Base-by-base conservation (phyloP, 768 basidiomycete species). In the Rhizopogon rudus region DNA sequence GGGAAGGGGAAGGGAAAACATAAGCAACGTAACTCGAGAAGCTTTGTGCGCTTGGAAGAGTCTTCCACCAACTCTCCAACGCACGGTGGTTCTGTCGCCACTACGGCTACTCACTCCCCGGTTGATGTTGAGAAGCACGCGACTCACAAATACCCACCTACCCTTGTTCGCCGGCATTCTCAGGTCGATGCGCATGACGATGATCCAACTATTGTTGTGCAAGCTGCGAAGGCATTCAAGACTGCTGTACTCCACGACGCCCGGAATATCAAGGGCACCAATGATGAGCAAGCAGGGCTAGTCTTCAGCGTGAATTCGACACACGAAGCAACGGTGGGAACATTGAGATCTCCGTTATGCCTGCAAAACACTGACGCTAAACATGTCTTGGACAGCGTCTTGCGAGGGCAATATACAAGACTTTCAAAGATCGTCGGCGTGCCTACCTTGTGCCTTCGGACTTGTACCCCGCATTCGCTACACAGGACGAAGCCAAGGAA, bases 221-320 rank as follows among this genome's bases (percentile, higher is more conserved):
- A 78, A 37, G 87, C 86, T 9, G 88, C 84, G 1, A 86, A 80
- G 64, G 81, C 75, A 9, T 58, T 90, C 40, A 88, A 83, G 70
- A 77, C 78, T n/a, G 85, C 84, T 1, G 76, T 89, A 6, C 67
- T 90, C 41, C 88, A 90, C 61, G 88, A 91, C 68, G 88, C 88
- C 29, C 79, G 88, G 14, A 87, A 88, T 61, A 74, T 91, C 55
- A 73, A 69, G 51, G 83, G 85, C 10, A 73, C 73, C 16, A 75
- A 74, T 28, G 72, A 76, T 37, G 74, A 71, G 22, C 66, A 70
- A 35, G 75, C 64, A 14, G 74, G 73, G 43, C 63, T 84, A 54
- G 70, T 70, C 13, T 83, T 82, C 77, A 75, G 79, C 61, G 74
- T 87, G 49, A 77, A 73, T 54, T 83, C 81, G 14, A 58, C 81